Percentiles rank a stretch among this genome's conserved stretches.
Conservation (phyloP, 225 moss, liverwort and hornwort genomes). For the Sphagnum contortum region DNA sequence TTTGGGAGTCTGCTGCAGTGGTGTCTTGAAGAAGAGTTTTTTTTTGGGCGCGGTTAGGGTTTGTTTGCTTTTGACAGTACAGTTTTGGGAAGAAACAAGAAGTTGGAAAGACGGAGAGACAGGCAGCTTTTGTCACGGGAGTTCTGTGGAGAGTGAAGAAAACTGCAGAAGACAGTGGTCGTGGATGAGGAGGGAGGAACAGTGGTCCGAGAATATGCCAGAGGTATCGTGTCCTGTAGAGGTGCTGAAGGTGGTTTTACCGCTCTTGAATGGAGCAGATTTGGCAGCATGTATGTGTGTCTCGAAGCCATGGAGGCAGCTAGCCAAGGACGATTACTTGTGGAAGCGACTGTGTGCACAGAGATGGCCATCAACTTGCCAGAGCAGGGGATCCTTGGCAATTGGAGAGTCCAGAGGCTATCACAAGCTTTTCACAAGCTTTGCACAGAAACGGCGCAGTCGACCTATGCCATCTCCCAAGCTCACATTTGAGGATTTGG, state of each 20-base stretch:
- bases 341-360: constrained; percentile 81
- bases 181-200: too few relatives aligned
- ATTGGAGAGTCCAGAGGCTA: constrained; percentile 60
- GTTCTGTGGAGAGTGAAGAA: too few relatives aligned
- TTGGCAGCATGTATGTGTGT: constrained; percentile 86
- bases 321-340: constrained; percentile 71
- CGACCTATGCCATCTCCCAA: constrained; percentile 67
- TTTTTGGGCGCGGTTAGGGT: too few relatives aligned
- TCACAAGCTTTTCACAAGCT: constrained; percentile 68
- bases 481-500: constrained; percentile 71
- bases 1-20: too few relatives aligned
- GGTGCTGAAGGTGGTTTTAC: constrained; percentile 72
- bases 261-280: constrained; percentile 58
- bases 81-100: too few relatives aligned
- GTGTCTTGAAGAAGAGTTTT: too few relatives aligned
- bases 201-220: constrained; percentile 15
- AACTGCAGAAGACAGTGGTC: too few relatives aligned
- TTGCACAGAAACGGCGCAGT: constrained; percentile 30
- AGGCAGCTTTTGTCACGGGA: too few relatives aligned
- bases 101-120: too few relatives aligned
- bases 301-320: constrained; percentile 74
- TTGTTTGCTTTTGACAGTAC: too few relatives aligned
- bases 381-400: constrained; percentile 42
- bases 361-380: constrained; percentile 77
- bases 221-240: constrained; percentile 51